phyloP scores from a whole-genome alignment of 2,329 filamentous ascomycete genomes.

The Ramichloridium luteum region DNA sequence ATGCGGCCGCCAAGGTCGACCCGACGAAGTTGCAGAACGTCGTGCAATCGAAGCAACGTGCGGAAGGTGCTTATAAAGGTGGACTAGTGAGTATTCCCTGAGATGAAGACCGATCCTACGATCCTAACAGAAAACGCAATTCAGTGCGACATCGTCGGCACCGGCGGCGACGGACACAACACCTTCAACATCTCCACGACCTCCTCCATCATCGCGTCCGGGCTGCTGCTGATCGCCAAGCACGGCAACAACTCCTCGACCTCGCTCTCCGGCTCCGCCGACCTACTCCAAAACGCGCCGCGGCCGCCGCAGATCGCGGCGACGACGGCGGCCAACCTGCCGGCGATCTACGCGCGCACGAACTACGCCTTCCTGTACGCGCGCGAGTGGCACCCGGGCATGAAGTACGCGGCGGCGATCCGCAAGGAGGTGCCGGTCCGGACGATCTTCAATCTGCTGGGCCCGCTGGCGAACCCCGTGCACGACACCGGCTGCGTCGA shows the following conservation, averaged over 20 bases:
- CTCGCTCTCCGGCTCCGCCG: slow-evolving; percentile 88
- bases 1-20: slow-evolving; percentile 63
- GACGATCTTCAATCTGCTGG: slow-evolving; percentile 95
- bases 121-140: no score
- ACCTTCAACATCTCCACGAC: slow-evolving; percentile 98
- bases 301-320: slow-evolving; percentile 63
- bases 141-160: slow-evolving; percentile 87
- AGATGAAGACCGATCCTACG: not conserved
- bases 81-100: slow-evolving; percentile 55
- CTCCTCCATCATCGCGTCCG: slow-evolving; percentile 79
- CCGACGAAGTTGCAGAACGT: slow-evolving; percentile 47
- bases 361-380: slow-evolving; percentile 97
- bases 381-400: slow-evolving; percentile 90
- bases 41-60: slow-evolving; percentile 47
- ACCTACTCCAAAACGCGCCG: slow-evolving; percentile 66
- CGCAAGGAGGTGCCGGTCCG: slow-evolving; percentile 82
- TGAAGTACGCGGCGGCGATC: slow-evolving; percentile 76
- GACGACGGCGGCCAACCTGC: slow-evolving; percentile 59
- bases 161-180: slow-evolving; percentile 89
- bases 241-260: slow-evolving; percentile 94
- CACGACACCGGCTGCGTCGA: slow-evolving; percentile 61
- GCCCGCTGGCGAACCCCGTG: slow-evolving; percentile 81
- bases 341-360: slow-evolving; percentile 59
- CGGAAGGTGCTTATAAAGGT: slow-evolving; percentile 65
- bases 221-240: slow-evolving; percentile 76